A percentile compares a stretch with the other conserved stretches of the same genome.
Conservation (phyloP, 352 stramenopile genomes). For the Phytophthora meadii region DNA sequence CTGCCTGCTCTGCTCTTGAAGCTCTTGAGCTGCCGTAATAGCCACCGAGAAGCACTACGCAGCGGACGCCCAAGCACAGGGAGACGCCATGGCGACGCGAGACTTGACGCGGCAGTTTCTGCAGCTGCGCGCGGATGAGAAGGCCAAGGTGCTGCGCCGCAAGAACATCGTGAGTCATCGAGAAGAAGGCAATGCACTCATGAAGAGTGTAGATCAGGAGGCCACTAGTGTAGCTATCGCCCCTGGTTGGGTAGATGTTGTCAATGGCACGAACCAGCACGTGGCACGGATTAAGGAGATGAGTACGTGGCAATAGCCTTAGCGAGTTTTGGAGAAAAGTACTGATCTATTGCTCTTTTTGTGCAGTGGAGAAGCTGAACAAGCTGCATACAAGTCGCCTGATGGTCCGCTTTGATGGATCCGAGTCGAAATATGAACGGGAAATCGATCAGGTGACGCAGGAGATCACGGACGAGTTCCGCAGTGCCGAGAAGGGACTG, state of each 20-base stretch:
- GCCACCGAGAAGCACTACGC: neutral
- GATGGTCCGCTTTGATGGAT: slow-evolving; percentile 89
- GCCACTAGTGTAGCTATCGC: slow-evolving; percentile 47
- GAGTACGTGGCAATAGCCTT: slow-evolving; percentile 55
- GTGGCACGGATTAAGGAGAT: slow-evolving; percentile 82
- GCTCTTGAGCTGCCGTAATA: neutral
- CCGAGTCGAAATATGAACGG: slow-evolving; percentile 85
- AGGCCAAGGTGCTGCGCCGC: slow-evolving; percentile 83
- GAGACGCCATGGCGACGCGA: slow-evolving; percentile 69
- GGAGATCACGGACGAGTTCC: slow-evolving; percentile 87
- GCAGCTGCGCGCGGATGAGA: slow-evolving; percentile 77
- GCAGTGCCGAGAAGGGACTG: slow-evolving; percentile 76
- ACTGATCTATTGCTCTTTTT: slow-evolving; percentile 15
- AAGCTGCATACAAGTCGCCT: slow-evolving; percentile 87
- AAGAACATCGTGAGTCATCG: slow-evolving; percentile 84
- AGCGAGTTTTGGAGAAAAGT: neutral
- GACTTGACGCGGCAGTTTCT: slow-evolving; percentile 79
- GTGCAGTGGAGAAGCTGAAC: slow-evolving; percentile 81
- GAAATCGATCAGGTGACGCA: slow-evolving; percentile 84
- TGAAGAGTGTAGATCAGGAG: slow-evolving; percentile 59
- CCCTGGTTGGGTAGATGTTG: slow-evolving; percentile 82
- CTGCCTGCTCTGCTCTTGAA: neutral
- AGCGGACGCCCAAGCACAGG: neutral
- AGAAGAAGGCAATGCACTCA: slow-evolving; percentile 75
- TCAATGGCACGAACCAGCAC: slow-evolving; percentile 82